Percentiles rank a stretch among this genome's conserved stretches.
These are phyloP conservation scores for Fusarium sublunatum DNA, from an alignment of 2,329 filamentous ascomycete species.

Conservation along the genomic window DNA sequence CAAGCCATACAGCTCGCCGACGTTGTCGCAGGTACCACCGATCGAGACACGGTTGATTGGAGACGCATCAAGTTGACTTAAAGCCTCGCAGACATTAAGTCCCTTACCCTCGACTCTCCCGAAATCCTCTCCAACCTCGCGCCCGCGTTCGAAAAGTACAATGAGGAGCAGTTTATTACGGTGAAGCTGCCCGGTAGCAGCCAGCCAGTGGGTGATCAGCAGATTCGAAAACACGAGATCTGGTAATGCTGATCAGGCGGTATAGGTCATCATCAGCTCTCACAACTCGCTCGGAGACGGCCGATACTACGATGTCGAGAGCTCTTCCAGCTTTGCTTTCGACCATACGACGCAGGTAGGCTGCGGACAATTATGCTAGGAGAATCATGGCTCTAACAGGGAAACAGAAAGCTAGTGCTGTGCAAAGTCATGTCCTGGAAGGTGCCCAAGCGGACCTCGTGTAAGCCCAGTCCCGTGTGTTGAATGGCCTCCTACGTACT, in stretches of 20 bases:
- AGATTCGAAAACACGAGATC: not conserved
- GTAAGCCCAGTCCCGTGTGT: conserved; percentile 61
- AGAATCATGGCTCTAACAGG: conserved; percentile 25
- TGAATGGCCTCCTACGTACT: not conserved
- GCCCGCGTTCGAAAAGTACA: conserved; percentile 92
- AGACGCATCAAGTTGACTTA: conserved; percentile 34
- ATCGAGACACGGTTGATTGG: conserved; percentile 1
- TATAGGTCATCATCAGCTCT: conserved; percentile 82
- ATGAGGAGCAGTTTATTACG: conserved; percentile 91
- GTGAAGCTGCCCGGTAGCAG: conserved; percentile 90
- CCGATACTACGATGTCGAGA: conserved; percentile 91
- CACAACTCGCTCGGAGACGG: conserved; percentile 85
- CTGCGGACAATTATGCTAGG: not conserved
- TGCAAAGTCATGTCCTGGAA: conserved; percentile 83
- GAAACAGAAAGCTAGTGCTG: conserved; percentile 79
- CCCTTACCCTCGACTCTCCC: conserved; percentile 77
- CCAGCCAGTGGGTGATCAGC: conserved; percentile 58
- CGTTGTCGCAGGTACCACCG: conserved; percentile 79
- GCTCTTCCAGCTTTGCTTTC: conserved; percentile 87
- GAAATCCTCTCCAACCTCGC: conserved; percentile 76
- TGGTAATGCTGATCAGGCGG: conserved; percentile 19
- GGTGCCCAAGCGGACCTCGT: conserved; percentile 81
- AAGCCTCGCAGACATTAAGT: conserved; percentile 80
- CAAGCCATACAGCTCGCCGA: conserved; percentile 75
- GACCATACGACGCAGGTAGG: conserved; percentile 82